A percentile compares a stretch with the other conserved stretches of the same genome.
These are phyloP conservation scores for Clonostachys sp. DNA, from an alignment of 2,329 filamentous ascomycete genomes.

Conservation along the genomic window DNA sequence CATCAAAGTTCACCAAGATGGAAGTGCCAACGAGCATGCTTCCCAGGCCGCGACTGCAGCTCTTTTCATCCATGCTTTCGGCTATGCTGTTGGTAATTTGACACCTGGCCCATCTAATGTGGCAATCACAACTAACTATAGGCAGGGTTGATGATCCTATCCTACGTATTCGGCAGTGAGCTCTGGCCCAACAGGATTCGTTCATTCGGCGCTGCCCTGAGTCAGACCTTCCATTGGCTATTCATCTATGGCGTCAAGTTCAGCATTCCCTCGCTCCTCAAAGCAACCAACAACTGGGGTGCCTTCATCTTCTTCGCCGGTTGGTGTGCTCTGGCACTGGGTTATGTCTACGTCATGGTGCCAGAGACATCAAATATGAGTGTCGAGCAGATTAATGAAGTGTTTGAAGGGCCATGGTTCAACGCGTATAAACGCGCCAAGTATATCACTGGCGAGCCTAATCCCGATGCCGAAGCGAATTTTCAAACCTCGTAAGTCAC, in stretches of 20 bases:
- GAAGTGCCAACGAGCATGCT: slow-evolving; percentile 13
- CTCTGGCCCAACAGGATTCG: slow-evolving; percentile 38
- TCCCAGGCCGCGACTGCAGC: slow-evolving; percentile 32
- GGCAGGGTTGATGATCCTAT: no score
- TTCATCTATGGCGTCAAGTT: slow-evolving; percentile 16
- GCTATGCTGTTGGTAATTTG: slow-evolving; percentile 25
- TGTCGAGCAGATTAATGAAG: slow-evolving; percentile 14
- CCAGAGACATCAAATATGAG: slow-evolving; percentile 29
- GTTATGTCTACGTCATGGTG: slow-evolving; percentile 32
- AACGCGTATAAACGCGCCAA: no score
- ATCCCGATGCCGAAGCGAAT: no score
- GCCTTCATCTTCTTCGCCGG: slow-evolving; percentile 34
- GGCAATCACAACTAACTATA: no score
- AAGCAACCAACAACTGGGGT: slow-evolving; percentile 27
- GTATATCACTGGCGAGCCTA: no score
- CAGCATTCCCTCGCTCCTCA: no score
- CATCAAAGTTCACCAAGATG: slow-evolving; percentile 23
- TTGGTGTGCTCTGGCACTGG: slow-evolving; percentile 26
- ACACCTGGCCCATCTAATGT: neutral
- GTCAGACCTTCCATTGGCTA: slow-evolving; percentile 20
- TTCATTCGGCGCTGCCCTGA: slow-evolving; percentile 33
- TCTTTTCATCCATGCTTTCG: slow-evolving; percentile 39
- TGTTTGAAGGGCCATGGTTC: no score
- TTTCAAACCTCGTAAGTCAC: no score
- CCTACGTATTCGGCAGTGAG: slow-evolving; percentile 36